phyloP scores from a whole-genome alignment of 345 rosid species.

The Sonneratia caseolaris region DNA sequence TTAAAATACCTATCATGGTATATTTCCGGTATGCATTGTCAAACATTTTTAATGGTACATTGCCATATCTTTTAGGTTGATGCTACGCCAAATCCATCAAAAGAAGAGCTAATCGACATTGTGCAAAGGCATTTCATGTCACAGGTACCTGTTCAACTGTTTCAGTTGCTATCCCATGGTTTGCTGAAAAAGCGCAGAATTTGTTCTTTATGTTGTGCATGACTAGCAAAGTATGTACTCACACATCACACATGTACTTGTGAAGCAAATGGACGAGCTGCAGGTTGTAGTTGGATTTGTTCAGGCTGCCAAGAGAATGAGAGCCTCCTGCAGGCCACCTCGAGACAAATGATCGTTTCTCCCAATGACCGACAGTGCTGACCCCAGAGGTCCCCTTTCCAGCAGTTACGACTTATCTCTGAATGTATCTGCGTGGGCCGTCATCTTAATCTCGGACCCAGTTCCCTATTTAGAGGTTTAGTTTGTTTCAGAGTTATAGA shows the following conservation, averaged over 20 bases:
- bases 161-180: not conserved
- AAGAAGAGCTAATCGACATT: constrained; percentile 67
- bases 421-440: constrained; percentile 15
- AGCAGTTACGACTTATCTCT: constrained; percentile 23
- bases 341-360: constrained; percentile 9
- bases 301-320: constrained; percentile 76
- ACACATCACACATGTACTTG: not conserved
- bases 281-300: constrained; percentile 93
- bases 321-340: constrained; percentile 46
- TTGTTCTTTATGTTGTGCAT: not conserved
- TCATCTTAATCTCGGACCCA: not conserved
- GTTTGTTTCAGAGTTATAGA: constrained; percentile 32
- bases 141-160: constrained; percentile 39
- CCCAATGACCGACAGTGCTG: not conserved
- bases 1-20: not conserved
- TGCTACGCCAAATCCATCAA: constrained; percentile 69
- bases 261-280: constrained; percentile 92
- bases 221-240: not conserved
- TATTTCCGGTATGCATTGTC: not conserved
- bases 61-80: constrained; percentile 43
- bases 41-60: not conserved
- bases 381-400: not conserved
- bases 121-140: constrained; percentile 93
- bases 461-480: constrained; percentile 14
- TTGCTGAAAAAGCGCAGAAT: not conserved